Evolutionary conservation across 83 land plant genomes (phyloP), one percentile per base, ranked within the genome.

Genomic region (Diphasiastrum complanatum): DNA sequence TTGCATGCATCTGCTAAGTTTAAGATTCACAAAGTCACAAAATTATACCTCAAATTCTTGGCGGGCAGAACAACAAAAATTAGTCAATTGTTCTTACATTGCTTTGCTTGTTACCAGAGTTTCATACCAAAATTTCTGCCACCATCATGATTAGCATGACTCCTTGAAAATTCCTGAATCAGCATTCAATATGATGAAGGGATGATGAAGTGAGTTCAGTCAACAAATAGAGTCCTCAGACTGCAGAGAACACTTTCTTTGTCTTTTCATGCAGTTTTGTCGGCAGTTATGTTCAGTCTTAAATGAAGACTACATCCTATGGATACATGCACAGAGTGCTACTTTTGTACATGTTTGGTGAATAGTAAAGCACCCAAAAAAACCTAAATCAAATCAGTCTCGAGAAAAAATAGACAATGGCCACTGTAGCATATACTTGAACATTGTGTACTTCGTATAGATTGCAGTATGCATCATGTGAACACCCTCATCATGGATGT

Each of bases 81-180:
- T n/a, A 18, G 1, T 4, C 16, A 2, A 45, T 11, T 4, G 12
- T 16, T 38, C 3, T 24, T 34, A 28, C 33, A 24, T 22, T 16
- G 5, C 8, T 4, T 11, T 1, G 30, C 2, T 4, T 33, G 18
- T 19, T 45, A 24, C 5, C 4, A 25, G 12, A 12, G 28, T 5
- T 28, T 52, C 79, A 51, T 80, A 91, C 95, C 87, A 79, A 27
- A 65, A 74, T 62, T 69, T 91, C 87, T 47, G 83, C 85, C 35
- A 83, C 59, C 2, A 81, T 95, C 63, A 87, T 77, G 28, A 79
- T 57, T 51, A 85, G 81, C 90, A 91, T 85, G 49, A 85, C 83
- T 8, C 70, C 75, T 66, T 81, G 86, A 61, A 91, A 91, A 54
- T 86, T 91, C 79, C 97, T 91, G 81, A 77, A 11, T 8, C 5